phyloP scores from a whole-genome alignment of 139 green algal genomes.

The Coelastrella sp. region DNA sequence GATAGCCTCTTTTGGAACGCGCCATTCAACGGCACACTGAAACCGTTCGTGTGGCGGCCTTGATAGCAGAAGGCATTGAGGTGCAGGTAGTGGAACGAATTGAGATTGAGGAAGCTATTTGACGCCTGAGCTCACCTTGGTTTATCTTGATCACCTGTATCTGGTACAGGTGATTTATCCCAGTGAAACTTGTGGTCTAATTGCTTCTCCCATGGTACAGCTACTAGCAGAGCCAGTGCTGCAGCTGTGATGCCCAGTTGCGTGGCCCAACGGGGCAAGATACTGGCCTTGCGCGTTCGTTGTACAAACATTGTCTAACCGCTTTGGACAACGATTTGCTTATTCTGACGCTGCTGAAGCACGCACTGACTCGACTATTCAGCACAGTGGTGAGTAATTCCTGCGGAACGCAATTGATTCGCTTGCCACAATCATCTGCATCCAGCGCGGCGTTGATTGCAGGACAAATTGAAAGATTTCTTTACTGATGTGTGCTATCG shows the following conservation, averaged over 20 bases:
- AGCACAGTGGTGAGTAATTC: not conserved
- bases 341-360: no score
- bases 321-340: no score
- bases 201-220: conserved; percentile 29
- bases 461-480: no score
- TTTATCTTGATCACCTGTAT: conserved; percentile 16
- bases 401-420: no score
- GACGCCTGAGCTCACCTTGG: not conserved
- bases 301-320: no score
- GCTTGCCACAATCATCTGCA: not conserved
- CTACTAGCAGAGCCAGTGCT: not conserved
- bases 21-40: no score
- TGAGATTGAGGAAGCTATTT: not conserved
- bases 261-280: not conserved
- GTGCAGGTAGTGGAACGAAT: no score
- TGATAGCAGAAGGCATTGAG: no score
- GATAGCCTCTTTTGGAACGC: no score
- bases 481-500: no score
- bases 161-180: not conserved
- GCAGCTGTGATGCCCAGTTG: not conserved
- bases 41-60: no score
- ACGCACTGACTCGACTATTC: no score
- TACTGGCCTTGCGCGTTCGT: not conserved
- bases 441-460: not conserved
- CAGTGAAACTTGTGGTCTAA: conserved; percentile 18